Base-by-base conservation (phyloP, 495 filamentous ascomycete genomes). In the Lepraria neglecta region DNA sequence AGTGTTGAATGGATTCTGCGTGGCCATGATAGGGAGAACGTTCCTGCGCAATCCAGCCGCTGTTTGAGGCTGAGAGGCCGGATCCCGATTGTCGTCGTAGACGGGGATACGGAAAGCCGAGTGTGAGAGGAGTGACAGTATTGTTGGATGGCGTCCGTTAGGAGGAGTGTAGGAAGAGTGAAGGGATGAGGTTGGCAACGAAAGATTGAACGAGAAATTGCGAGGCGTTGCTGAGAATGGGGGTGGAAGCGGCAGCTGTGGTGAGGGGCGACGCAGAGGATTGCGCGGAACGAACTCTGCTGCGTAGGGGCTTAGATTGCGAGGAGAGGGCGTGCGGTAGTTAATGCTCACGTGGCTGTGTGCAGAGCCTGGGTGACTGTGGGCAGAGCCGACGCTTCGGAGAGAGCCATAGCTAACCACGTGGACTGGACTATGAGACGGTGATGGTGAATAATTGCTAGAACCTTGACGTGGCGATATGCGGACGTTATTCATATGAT, bases 11-110 rank as follows among this genome's bases (percentile, higher is more conserved):
- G 48, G 64, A 24, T 65, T 63, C 12, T 56, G 51, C 19, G 21
- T 47, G 3, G 42, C 58, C 51, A 51, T 52, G 7, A 30, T n/a
- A 4, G 53, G 63, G 11, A 56, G 17, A 27, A 54, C 59, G 19
- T 62, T 24, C 31, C 56, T 43, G 3, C 79, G 78, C 12, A 85
- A 69, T 56, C 81, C 75, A 38, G 72, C 72, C 9, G 82, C 81
- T 10, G 82, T 85, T 60, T 80, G 79, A 19, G 82, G 82, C 64
- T 85, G 82, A 3, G 71, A 72, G 3, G 70, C 71, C 28, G 78
- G 72, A 10, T 80, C 74, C 50, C 80, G 60, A 40, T 65, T 66
- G 62, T 85, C 82, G 64, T 82, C 73, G 65, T 84, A 85, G 31
- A 82, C 67, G 46, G 61, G 48, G 24, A 67, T 56, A 31, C 33